Percentiles rank a stretch among this genome's conserved stretches.
Evolutionary conservation across 106 monocot species (phyloP).

Genomic region (Narthecium ossifragum): DNA sequence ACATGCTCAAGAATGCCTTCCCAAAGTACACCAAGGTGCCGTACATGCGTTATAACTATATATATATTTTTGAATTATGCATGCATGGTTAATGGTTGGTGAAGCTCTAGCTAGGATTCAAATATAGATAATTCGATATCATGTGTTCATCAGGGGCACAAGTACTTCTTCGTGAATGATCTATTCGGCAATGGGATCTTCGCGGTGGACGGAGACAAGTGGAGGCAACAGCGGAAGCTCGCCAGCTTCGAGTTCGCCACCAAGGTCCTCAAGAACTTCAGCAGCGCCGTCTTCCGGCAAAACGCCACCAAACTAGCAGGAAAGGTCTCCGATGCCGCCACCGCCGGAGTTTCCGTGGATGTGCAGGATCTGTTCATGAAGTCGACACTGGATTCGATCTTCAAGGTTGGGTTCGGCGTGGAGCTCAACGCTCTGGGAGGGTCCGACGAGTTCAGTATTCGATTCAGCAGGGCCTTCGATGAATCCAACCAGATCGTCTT

Average conservation of each 20-base stretch:
- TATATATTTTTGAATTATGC: neutral
- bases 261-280: neutral
- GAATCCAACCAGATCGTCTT: neutral
- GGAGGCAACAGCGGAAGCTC: slow-evolving; percentile 29
- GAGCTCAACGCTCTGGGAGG: neutral
- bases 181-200: slow-evolving; percentile 32
- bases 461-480: neutral
- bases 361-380: slow-evolving; percentile 5
- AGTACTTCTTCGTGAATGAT: slow-evolving; percentile 3
- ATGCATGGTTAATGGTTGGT: too few relatives aligned
- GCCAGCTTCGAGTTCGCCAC: slow-evolving; percentile 1
- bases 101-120: too few relatives aligned
- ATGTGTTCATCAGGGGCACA: slow-evolving; percentile 2
- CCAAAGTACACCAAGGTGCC: neutral
- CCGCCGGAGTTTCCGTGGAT: neutral
- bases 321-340: neutral
- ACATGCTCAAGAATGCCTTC: neutral
- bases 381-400: slow-evolving; percentile 1
- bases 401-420: neutral
- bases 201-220: slow-evolving; percentile 29
- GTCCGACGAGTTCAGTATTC: neutral
- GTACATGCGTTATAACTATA: neutral
- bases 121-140: neutral
- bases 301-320: neutral
- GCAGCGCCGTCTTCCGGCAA: neutral